A percentile compares a stretch with the other conserved stretches of the same genome.
Conservation (phyloP, 805 yeast species). For the Myxozyma kluyveri region DNA sequence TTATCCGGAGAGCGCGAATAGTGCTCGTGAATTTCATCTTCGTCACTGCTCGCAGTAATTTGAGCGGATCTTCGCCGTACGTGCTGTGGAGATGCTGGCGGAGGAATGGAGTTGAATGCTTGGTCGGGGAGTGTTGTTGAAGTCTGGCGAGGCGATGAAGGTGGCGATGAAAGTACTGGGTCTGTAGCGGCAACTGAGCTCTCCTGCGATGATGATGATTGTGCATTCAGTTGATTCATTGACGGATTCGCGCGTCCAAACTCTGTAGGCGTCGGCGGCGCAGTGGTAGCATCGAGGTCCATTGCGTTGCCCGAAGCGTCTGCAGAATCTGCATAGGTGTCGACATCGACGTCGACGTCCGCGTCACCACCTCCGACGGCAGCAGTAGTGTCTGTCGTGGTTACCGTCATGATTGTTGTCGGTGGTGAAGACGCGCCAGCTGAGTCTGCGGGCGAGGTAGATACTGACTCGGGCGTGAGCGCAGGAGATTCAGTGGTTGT, state of each 20-base stretch:
- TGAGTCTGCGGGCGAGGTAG: background rate
- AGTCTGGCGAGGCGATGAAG: slow-evolving; percentile 6
- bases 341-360: background rate
- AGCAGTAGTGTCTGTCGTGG: background rate
- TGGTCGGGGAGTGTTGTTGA: background rate
- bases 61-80: background rate
- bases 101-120: background rate
- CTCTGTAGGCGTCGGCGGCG: too few relatives aligned
- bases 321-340: background rate
- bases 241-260: too few relatives aligned
- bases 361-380: background rate
- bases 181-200: background rate
- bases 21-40: too few relatives aligned
- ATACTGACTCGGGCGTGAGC: background rate
- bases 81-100: background rate
- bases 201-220: background rate
- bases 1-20: background rate
- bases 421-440: slow-evolving; percentile 1
- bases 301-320: too few relatives aligned
- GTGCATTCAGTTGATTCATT: background rate
- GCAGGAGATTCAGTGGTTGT: background rate
- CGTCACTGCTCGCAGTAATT: too few relatives aligned
- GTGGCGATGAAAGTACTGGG: background rate
- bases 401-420: background rate
- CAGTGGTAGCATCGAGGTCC: too few relatives aligned